Percentiles rank a stretch among this genome's conserved stretches.
These are phyloP conservation scores for Torrubiella hemipterigena DNA, from an alignment of 2,329 filamentous ascomycete species.

Conservation along the genomic window DNA sequence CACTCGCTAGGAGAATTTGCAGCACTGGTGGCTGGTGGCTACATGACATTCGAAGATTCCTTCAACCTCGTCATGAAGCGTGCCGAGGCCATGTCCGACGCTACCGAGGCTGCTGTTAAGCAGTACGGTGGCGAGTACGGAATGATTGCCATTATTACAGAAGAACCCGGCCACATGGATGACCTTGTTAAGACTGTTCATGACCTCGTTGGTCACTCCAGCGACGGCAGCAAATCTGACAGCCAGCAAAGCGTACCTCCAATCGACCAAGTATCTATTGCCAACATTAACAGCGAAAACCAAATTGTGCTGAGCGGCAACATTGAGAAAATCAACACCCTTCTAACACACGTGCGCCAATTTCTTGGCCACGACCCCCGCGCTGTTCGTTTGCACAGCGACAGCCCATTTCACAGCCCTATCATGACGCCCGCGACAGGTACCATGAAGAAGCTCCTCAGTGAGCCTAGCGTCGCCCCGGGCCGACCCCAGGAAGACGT, in stretches of 20 bases:
- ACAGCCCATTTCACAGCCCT: slow-evolving; percentile 83
- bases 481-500: slow-evolving; percentile 48
- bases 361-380: slow-evolving; percentile 87
- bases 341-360: slow-evolving; percentile 74
- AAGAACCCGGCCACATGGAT: slow-evolving; percentile 67
- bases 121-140: slow-evolving; percentile 72
- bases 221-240: slow-evolving; percentile 55
- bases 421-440: slow-evolving; percentile 78
- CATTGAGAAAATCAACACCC: slow-evolving; percentile 67
- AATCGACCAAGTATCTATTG: slow-evolving; percentile 79
- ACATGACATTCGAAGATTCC: slow-evolving; percentile 67
- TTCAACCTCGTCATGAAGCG: slow-evolving; percentile 64
- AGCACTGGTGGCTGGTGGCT: slow-evolving; percentile 73
- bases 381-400: slow-evolving; percentile 74
- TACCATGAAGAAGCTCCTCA: slow-evolving; percentile 59
- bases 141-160: slow-evolving; percentile 88
- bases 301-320: slow-evolving; percentile 90
- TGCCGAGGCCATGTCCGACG: slow-evolving; percentile 73
- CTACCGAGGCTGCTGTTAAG: slow-evolving; percentile 53
- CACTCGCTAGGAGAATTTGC: slow-evolving; percentile 92
- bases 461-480: slow-evolving; percentile 40
- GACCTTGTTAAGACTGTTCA: slow-evolving; percentile 61
- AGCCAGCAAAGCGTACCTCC: slow-evolving; percentile 56
- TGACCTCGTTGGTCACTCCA: slow-evolving; percentile 63
- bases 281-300: slow-evolving; percentile 91